phyloP scores from a whole-genome alignment of 257 asterid species.

The Salvia miltiorrhiza region DNA sequence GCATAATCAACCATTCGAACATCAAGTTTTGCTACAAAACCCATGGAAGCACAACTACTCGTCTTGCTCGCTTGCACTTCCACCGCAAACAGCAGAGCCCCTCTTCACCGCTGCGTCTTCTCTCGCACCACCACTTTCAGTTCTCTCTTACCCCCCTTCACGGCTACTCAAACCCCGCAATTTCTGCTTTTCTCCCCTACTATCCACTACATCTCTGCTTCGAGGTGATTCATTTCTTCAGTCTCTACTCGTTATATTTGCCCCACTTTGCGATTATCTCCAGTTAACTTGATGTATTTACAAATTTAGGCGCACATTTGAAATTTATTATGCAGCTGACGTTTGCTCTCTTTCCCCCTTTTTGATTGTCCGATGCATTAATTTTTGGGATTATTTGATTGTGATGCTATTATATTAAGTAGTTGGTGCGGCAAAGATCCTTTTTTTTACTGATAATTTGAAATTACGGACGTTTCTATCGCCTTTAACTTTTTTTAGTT shows the following conservation, averaged over 20 bases:
- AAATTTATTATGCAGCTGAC: not conserved
- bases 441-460: not conserved
- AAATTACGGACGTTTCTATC: not conserved
- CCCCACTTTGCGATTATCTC: not conserved
- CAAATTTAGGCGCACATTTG: not conserved
- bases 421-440: not conserved
- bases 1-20: too few relatives aligned
- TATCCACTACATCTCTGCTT: slow-evolving; percentile 21
- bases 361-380: not conserved
- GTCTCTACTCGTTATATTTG: not conserved
- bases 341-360: not conserved
- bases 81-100: slow-evolving; percentile 33
- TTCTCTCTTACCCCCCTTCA: slow-evolving; percentile 25
- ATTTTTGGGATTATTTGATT: not conserved
- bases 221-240: slow-evolving; percentile 34
- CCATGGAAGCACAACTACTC: too few relatives aligned
- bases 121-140: slow-evolving; percentile 27
- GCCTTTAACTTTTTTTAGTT: too few relatives aligned
- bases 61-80: slow-evolving; percentile 39
- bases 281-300: slow-evolving; percentile 1
- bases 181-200: slow-evolving; percentile 24
- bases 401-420: not conserved
- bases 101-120: slow-evolving; percentile 22
- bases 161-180: slow-evolving; percentile 25
- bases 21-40: too few relatives aligned